These are phyloP conservation scores for Saccharomyces hybrid DNA, from an alignment of 1,139 yeast species.

Conservation along the genomic window DNA sequence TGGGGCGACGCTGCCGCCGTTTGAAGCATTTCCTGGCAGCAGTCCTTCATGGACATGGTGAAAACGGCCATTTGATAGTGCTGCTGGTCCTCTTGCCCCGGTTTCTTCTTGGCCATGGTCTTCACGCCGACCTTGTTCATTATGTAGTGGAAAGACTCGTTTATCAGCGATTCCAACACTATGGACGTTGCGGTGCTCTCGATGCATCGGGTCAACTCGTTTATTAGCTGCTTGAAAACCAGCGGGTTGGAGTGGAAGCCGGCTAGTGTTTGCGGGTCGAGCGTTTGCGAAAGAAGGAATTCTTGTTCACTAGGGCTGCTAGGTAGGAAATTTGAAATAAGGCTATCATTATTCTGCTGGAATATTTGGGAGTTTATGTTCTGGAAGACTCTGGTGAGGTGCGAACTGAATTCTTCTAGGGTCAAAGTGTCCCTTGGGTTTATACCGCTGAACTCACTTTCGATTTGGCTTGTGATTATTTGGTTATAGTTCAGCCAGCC, in stretches of 20 bases:
- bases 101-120: conserved; percentile 14
- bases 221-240: conserved; percentile 30
- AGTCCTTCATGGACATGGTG: conserved; percentile 25
- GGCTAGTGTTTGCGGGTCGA: conserved; percentile 31
- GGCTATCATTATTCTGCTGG: conserved; percentile 14
- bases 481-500: conserved; percentile 65
- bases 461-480: conserved; percentile 51
- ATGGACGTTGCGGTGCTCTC: conserved; percentile 23
- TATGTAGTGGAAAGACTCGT: conserved; percentile 25
- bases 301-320: conserved; percentile 25
- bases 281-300: conserved; percentile 37
- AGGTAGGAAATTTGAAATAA: conserved; percentile 28
- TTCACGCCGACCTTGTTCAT: conserved; percentile 13
- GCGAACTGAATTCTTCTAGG: conserved; percentile 47
- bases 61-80: conserved; percentile 25
- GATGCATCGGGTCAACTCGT: conserved; percentile 42
- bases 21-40: conserved; percentile 42
- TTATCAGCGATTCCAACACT: conserved; percentile 23
- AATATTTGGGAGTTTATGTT: conserved; percentile 35
- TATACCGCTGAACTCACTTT: conserved; percentile 51
- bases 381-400: conserved; percentile 35
- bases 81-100: conserved; percentile 13
- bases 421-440: conserved; percentile 69
- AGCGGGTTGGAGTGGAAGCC: conserved; percentile 25
- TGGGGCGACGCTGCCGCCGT: conserved; percentile 39